Conservation (phyloP, 106 monocot species). For the Vanilla planifolia region DNA sequence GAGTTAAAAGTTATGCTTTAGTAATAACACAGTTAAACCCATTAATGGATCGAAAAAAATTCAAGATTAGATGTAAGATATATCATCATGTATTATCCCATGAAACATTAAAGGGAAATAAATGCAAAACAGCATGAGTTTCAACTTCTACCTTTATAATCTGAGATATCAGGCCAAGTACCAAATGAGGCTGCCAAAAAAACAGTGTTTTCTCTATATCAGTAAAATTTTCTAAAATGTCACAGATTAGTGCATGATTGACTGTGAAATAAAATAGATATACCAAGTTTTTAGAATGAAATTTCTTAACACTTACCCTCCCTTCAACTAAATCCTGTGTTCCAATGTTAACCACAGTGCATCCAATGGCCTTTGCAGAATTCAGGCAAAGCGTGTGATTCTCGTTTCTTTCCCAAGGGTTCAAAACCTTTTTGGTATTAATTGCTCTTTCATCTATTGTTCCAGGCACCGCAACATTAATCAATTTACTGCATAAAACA, state of each 20-base stretch:
- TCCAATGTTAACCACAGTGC: slow-evolving; percentile 73
- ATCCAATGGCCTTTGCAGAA: slow-evolving; percentile 79
- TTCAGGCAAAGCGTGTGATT: slow-evolving; percentile 77
- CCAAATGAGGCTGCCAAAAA: slow-evolving; percentile 80
- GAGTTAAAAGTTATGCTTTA: too few relatives aligned
- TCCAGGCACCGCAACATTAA: slow-evolving; percentile 90
- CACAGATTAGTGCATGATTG: not conserved
- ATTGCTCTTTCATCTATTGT: slow-evolving; percentile 97
- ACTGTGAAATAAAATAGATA: too few relatives aligned
- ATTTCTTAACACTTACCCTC: slow-evolving; percentile 43
- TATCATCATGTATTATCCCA: too few relatives aligned
- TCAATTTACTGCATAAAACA: slow-evolving; percentile 84
- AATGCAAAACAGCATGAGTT: too few relatives aligned
- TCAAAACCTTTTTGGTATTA: slow-evolving; percentile 65
- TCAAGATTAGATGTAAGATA: too few relatives aligned
- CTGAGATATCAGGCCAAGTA: slow-evolving; percentile 96
- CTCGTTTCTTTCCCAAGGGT: slow-evolving; percentile 93
- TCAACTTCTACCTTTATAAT: slow-evolving; percentile 74
- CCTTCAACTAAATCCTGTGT: slow-evolving; percentile 87
- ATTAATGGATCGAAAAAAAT: too few relatives aligned
- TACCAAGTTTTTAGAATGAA: too few relatives aligned
- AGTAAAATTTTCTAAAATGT: not conserved
- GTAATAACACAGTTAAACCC: too few relatives aligned
- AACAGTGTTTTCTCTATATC: not conserved
- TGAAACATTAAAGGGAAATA: too few relatives aligned